phyloP scores from a whole-genome alignment of 768 basidiomycete species.

The Lactifluus pinguis region DNA sequence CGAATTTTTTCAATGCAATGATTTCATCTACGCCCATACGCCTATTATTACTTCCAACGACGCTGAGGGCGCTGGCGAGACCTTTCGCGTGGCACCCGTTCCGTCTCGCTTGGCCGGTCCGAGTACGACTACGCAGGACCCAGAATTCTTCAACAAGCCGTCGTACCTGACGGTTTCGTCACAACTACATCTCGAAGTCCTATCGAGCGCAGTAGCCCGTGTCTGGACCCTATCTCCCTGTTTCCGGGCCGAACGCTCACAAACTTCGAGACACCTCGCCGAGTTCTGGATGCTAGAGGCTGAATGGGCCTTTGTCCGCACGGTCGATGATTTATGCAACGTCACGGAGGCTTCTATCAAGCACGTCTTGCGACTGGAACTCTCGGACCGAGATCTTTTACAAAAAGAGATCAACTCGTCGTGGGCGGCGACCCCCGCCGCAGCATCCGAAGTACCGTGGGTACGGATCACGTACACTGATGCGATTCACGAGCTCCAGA shows the following conservation, averaged over 20 bases:
- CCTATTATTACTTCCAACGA: conserved; percentile 88
- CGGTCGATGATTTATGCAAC: conserved; percentile 42
- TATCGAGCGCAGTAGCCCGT: conserved; percentile 67
- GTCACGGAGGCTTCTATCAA: conserved; percentile 50
- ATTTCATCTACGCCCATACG: conserved; percentile 70
- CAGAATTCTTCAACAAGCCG: conserved; percentile 65
- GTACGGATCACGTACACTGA: conserved; percentile 68
- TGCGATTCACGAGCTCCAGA: conserved; percentile 53
- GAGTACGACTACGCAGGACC: conserved; percentile 14
- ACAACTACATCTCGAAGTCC: conserved; percentile 89
- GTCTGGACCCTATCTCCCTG: conserved; percentile 90
- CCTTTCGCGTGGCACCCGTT: conserved; percentile 58
- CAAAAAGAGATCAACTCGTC: conserved; percentile 34
- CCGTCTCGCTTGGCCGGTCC: conserved; percentile 17
- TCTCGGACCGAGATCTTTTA: conserved; percentile 29
- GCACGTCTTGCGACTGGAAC: conserved; percentile 27
- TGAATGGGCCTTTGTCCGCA: conserved; percentile 62
- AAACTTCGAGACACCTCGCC: conserved; percentile 85
- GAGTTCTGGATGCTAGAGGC: conserved; percentile 99
- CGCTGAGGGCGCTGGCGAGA: conserved; percentile 94
- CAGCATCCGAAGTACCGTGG: conserved; percentile 39
- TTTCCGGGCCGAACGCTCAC: conserved; percentile 87
- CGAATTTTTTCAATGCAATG: conserved; percentile 69
- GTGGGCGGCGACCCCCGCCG: conserved; percentile 31
- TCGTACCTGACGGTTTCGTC: conserved; percentile 91